phyloP scores from a whole-genome alignment of 1,284 basidiomycete species.

The Crepidotus sp. region DNA sequence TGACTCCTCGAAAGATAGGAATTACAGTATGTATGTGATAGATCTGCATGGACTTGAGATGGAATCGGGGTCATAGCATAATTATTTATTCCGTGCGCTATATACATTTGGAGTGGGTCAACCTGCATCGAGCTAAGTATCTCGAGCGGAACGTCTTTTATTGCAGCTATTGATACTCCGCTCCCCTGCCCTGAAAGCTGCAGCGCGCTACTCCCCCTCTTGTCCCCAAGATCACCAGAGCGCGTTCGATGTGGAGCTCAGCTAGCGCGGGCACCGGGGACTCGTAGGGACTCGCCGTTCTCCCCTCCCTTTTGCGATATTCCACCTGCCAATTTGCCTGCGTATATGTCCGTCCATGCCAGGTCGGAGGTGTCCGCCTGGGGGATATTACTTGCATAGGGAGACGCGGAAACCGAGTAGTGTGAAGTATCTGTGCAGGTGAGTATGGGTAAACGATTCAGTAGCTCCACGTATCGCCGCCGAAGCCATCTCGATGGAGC shows the following conservation, averaged over 20 bases:
- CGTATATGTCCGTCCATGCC: constrained; percentile 20
- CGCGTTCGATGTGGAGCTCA: no score
- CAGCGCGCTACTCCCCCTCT: no score
- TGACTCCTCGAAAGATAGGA: constrained; percentile 49
- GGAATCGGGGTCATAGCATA: constrained; percentile 31
- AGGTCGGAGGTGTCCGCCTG: constrained; percentile 25
- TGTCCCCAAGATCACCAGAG: no score
- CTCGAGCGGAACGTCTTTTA: no score
- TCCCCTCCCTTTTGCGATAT: no score
- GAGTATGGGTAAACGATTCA: constrained; percentile 50
- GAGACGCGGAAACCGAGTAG: constrained; percentile 24
- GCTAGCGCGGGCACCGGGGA: no score
- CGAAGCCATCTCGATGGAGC: constrained; percentile 53
- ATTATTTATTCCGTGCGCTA: neutral
- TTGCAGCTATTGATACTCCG: no score
- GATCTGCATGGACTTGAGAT: constrained; percentile 74
- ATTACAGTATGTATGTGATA: constrained; percentile 74
- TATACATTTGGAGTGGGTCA: neutral
- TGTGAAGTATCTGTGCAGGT: constrained; percentile 26
- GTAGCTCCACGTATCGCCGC: constrained; percentile 53
- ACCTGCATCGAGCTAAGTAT: no score
- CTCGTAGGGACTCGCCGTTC: no score
- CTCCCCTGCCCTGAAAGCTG: no score
- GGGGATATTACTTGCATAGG: constrained; percentile 17
- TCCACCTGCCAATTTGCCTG: no score